These are phyloP conservation scores for Klebsormidium nitens DNA, from an alignment of 139 green algal species.

Conservation along the genomic window DNA sequence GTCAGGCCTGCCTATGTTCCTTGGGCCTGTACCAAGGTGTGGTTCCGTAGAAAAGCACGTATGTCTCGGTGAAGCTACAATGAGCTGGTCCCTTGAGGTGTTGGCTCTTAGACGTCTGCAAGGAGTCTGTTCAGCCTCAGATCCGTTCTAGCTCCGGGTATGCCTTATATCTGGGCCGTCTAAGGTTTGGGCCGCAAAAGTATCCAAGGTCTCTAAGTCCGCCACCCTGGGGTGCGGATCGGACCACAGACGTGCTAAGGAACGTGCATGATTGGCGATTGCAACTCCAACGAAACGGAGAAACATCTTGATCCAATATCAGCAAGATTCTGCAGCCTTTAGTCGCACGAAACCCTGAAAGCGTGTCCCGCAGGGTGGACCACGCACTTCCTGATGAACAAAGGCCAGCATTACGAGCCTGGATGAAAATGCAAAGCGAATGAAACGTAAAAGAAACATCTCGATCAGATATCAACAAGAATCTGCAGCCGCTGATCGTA, in stretches of 20 bases:
- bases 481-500: neutral
- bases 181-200: too few species aligned
- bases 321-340: too few species aligned
- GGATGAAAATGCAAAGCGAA: too few species aligned
- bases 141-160: neutral
- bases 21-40: neutral
- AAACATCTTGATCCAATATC: too few species aligned
- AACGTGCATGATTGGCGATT: too few species aligned
- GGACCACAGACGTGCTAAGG: too few species aligned
- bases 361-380: conserved; percentile 37
- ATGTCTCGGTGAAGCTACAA: neutral
- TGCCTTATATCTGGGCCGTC: neutral
- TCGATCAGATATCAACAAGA: neutral
- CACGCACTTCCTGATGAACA: too few species aligned
- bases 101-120: neutral
- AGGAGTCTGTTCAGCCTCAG: neutral
- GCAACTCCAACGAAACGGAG: too few species aligned
- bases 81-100: neutral
- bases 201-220: too few species aligned
- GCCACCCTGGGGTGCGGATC: too few species aligned
- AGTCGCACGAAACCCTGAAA: neutral
- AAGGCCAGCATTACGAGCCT: too few species aligned
- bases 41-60: neutral
- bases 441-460: neutral
- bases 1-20: neutral